Evolutionary conservation across 495 filamentous ascomycete genomes (phyloP), one percentile per base, ranked within the genome.

Genomic region (Penicillium mononematosum): DNA sequence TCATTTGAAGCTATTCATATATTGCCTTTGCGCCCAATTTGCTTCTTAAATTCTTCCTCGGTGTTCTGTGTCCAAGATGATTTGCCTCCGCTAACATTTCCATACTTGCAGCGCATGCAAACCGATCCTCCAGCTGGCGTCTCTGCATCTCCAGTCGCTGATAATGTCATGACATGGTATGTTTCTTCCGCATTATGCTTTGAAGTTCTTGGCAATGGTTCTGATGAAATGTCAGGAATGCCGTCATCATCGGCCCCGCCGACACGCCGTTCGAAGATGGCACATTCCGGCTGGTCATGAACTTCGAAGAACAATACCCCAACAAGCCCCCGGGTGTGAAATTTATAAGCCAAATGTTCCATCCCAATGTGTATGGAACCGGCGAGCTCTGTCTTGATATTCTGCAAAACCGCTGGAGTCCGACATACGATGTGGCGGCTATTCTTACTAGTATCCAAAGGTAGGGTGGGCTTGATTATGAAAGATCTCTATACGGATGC

Each of bases 111-210:
- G 94, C 91, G 94, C 71, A 98, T 98, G 95, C 94, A 98, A 80
- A 97, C 93, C 56, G 94, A 98, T 69, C 94, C 94, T 65, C 94
- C 94, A 8, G 95, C 93, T 58, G 94, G 94, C 56, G 94, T 98
- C 43, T 97, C 93, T 55, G 94, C 94, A 36, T 97, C 94, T 36
- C 94, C 94, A 1, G 89, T 98, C 20, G 90, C 93, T 43, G 94
- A 98, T 70, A 98, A 98, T 81, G 94, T 98, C 43, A 98, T 98
- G 94, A 97, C 92, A 49, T 98, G 94, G 94, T 98, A 83, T 61
- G 79, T 60, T 9, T 17, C 1, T 7, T 5, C 36, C 4, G 2
- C 12, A 3, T 6, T 32, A 17, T 53, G 9, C 14, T 20, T 32
- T 22, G 8, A n/a, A 6, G 2, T 3, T 29, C 17, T 41, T 12